These are phyloP conservation scores for Ceratocystis huliohia DNA, from an alignment of 2,329 filamentous ascomycete species.

Conservation along the genomic window DNA sequence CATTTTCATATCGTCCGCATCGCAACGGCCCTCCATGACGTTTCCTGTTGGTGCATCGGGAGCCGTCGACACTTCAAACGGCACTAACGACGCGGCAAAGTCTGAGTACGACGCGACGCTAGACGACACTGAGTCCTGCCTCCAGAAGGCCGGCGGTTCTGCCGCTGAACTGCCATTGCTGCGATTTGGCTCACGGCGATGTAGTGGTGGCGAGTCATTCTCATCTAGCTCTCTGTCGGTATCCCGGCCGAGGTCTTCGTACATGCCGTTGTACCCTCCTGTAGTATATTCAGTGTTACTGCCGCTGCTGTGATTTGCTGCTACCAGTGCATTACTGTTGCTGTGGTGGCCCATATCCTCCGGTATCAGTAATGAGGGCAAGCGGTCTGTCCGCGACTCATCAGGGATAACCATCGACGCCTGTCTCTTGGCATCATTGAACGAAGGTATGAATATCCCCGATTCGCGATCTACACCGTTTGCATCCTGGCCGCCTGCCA, in stretches of 20 bases:
- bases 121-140: slow-evolving; percentile 7
- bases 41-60: slow-evolving; percentile 11
- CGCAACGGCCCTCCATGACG: slow-evolving; percentile 20
- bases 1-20: slow-evolving; percentile 17
- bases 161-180: slow-evolving; percentile 9
- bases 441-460: slow-evolving; percentile 18
- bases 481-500: neutral
- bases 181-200: neutral
- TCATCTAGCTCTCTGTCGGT: neutral
- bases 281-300: neutral
- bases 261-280: slow-evolving; percentile 19
- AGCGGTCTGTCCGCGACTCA: slow-evolving; percentile 18
- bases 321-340: neutral
- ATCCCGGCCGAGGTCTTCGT: slow-evolving; percentile 12
- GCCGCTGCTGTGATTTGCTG: neutral
- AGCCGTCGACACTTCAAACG: slow-evolving; percentile 17
- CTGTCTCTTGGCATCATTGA: slow-evolving; percentile 15
- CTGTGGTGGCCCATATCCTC: slow-evolving; percentile 19
- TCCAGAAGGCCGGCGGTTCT: slow-evolving; percentile 10
- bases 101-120: slow-evolving; percentile 13
- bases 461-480: slow-evolving; percentile 12
- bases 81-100: slow-evolving; percentile 15
- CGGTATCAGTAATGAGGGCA: slow-evolving; percentile 18
- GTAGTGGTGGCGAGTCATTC: slow-evolving; percentile 14
- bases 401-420: slow-evolving; percentile 19